Conservation (phyloP, 208 protist genomes). For the Spironucleus salmonicida region DNA sequence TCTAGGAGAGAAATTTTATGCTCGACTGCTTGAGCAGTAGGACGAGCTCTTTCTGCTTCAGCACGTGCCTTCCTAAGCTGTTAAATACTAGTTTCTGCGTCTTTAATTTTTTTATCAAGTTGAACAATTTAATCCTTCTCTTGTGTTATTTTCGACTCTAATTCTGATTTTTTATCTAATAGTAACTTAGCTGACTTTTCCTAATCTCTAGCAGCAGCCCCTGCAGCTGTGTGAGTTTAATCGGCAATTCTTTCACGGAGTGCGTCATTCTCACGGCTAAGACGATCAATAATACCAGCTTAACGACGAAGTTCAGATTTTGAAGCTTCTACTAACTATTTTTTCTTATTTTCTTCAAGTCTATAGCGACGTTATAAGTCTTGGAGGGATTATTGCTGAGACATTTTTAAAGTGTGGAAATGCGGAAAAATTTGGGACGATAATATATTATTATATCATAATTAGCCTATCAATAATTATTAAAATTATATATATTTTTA, state of each 20-base stretch:
- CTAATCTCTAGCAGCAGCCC: neutral
- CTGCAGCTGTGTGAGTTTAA: neutral
- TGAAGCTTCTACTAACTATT: no score
- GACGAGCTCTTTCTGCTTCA: neutral
- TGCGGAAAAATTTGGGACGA: no score
- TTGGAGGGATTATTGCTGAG: no score
- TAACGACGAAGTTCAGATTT: slow-evolving; percentile 12
- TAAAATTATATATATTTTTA: no score
- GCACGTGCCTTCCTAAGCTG: neutral
- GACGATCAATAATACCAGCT: neutral
- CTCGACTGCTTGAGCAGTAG: neutral
- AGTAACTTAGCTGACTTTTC: slow-evolving; percentile 3
- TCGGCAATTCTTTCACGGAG: slow-evolving; percentile 10
- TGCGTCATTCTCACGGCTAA: neutral
- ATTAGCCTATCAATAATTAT: no score
- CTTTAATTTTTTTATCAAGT: neutral
- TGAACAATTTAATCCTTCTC: neutral
- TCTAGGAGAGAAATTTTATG: neutral
- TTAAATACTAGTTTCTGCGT: neutral
- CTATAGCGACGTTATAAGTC: no score
- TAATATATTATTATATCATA: no score
- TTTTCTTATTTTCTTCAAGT: no score
- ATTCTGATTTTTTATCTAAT: neutral
- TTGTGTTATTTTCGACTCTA: slow-evolving; percentile 17
- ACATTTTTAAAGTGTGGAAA: no score